Conservation (phyloP, 1,139 yeast genomes). For the Yamadazyma songkhlaensis region DNA sequence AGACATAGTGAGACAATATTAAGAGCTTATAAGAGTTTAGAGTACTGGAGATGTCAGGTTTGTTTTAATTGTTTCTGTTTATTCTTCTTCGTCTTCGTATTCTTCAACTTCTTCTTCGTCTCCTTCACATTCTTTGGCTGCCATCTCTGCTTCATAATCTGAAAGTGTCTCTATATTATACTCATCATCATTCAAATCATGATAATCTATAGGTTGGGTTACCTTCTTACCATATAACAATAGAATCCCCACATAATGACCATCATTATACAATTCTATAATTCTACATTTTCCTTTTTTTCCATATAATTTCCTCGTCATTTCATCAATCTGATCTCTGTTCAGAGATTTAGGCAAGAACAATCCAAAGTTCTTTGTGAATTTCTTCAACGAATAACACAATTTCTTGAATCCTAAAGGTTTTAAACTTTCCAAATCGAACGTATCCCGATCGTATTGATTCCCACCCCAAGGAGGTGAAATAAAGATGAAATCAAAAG, state of each 20-base stretch:
- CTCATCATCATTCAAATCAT: constrained; percentile 4
- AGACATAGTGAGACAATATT: too few relatives aligned
- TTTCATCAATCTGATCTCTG: constrained; percentile 50
- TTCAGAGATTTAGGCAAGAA: constrained; percentile 77
- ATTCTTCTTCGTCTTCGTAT: not conserved
- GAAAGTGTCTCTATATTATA: constrained; percentile 4
- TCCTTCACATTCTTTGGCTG: not conserved
- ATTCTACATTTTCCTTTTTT: constrained; percentile 44
- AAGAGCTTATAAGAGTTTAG: too few relatives aligned
- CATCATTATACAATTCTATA: constrained; percentile 40
- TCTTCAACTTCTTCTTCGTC: not conserved
- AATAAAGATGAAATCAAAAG: constrained; percentile 66
- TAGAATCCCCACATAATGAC: constrained; percentile 50
- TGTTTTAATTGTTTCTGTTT: too few relatives aligned
- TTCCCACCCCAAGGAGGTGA: constrained; percentile 99
- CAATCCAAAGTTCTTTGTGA: constrained; percentile 56
- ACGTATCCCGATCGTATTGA: constrained; percentile 45
- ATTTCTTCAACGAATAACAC: constrained; percentile 36
- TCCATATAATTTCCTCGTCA: constrained; percentile 49
- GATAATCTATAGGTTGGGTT: constrained; percentile 8
- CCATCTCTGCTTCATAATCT: constrained; percentile 5
- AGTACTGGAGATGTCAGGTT: too few relatives aligned
- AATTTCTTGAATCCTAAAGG: constrained; percentile 53
- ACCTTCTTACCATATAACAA: constrained; percentile 54
- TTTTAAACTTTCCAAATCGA: constrained; percentile 40